phyloP scores from a whole-genome alignment of 1,139 yeast genomes.

The Kluyveromyces sp. region DNA sequence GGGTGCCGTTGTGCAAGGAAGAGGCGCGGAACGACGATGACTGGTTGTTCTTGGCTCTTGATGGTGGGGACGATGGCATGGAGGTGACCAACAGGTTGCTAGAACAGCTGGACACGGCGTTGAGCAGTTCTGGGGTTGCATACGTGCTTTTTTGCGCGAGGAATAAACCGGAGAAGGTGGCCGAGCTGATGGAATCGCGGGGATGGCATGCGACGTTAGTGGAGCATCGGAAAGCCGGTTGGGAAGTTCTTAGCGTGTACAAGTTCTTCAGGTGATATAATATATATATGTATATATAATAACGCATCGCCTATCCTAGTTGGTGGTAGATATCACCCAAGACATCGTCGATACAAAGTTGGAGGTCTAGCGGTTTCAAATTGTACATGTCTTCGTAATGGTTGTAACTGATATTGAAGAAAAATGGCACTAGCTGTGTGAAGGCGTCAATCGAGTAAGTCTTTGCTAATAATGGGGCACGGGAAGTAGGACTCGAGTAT shows the following conservation, averaged over 20 bases:
- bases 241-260: conserved; percentile 85
- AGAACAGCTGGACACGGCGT: conserved; percentile 38
- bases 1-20: conserved; percentile 31
- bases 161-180: conserved; percentile 64
- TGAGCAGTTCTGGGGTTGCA: conserved; percentile 60
- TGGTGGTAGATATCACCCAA: conserved; percentile 43
- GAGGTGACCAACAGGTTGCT: conserved; percentile 62
- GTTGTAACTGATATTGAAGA: conserved; percentile 60
- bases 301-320: not conserved
- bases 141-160: conserved; percentile 82
- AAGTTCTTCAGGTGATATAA: conserved; percentile 33
- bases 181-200: conserved; percentile 36
- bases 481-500: conserved; percentile 10
- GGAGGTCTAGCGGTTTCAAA: conserved; percentile 42
- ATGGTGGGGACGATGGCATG: conserved; percentile 92
- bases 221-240: conserved; percentile 74
- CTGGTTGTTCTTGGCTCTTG: conserved; percentile 84
- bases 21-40: conserved; percentile 34
- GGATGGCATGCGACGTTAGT: conserved; percentile 53
- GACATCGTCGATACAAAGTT: conserved; percentile 46
- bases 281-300: too few relatives aligned
- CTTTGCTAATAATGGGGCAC: conserved; percentile 43
- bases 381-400: conserved; percentile 69
- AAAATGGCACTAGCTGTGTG: conserved; percentile 48
- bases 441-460: conserved; percentile 38